Base-by-base conservation (phyloP, 2,329 filamentous ascomycete genomes). In the Xylariaceae sp. region DNA sequence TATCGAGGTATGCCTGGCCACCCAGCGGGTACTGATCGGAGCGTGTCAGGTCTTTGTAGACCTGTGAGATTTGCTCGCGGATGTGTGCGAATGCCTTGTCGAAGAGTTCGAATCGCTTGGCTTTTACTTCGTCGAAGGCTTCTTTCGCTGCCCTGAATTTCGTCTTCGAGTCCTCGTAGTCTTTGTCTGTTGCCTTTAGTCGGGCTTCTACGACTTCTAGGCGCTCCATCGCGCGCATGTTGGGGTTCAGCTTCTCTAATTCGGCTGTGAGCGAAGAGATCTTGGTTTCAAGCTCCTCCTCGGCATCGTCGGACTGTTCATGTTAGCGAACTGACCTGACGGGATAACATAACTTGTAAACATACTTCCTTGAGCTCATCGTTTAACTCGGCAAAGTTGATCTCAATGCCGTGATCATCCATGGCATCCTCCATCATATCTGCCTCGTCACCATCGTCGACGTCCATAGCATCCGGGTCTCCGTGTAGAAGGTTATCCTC, bases 51-150 rank as follows among this genome's bases (percentile, higher is more conserved):
- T 97, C 92, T 63, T 91, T 90, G 77, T 99, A 99, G 22, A 97
- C 94, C 45, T 88, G 83, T 30, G 85, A 86, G 60, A 99, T 97
- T 67, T 96, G 90, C 60, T 96, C 90, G 39, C 90, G 89, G 64
- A 99, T 99, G 68, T 99, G 94, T 17, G 81, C 78, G 72, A 96
- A 97, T 11, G 94, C 94, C 67, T 90, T 92, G 75, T 91, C 94
- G 79, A 99, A 99, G 30, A 96, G 81, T 56, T 95, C 89, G 56
- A 87, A 89, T 48, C 94, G 87, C 69, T 86, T 82, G 49, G 87
- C 80, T 71, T 92, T 94, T 55, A 96, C 79, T 17, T 83, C 76
- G 61, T 89, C 86, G 64, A 97, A 99, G 2, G 83, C 82, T n/a
- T 91, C 85, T 62, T 88, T 90, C 11, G 90, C 86, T 39, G 77